These are phyloP conservation scores for Boletus rufocinnamomeus DNA, from an alignment of 768 basidiomycete species.

Conservation along the genomic window DNA sequence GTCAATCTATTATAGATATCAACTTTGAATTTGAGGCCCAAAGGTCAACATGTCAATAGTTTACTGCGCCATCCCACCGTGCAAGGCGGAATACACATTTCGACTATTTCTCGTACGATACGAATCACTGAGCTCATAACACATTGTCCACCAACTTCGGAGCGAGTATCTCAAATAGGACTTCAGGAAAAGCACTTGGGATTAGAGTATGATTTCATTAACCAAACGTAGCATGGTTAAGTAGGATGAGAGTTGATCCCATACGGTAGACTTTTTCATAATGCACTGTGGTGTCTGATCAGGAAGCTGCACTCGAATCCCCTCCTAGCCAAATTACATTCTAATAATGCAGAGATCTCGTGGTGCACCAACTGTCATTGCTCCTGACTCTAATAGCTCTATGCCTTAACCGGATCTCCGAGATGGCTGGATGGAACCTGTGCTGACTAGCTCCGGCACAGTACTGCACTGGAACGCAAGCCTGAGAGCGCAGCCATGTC, in stretches of 20 bases:
- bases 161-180: not conserved
- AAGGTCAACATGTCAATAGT: not conserved
- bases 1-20: conserved; percentile 33
- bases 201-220: not conserved
- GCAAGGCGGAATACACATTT: not conserved
- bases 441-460: too few species aligned
- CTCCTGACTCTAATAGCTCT: too few species aligned
- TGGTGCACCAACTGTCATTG: too few species aligned
- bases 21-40: conserved; percentile 26
- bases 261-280: too few species aligned
- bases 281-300: too few species aligned
- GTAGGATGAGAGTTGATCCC: not conserved
- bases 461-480: too few species aligned
- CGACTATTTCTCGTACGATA: not conserved
- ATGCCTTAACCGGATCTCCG: too few species aligned
- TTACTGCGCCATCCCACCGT: not conserved
- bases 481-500: too few species aligned
- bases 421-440: too few species aligned
- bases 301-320: too few species aligned
- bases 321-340: too few species aligned
- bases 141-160: not conserved
- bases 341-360: too few species aligned
- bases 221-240: not conserved
- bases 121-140: not conserved
- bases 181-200: not conserved